These are phyloP conservation scores for Xylariomycetidae sp. DNA, from an alignment of 2,329 filamentous ascomycete species.

Conservation along the genomic window DNA sequence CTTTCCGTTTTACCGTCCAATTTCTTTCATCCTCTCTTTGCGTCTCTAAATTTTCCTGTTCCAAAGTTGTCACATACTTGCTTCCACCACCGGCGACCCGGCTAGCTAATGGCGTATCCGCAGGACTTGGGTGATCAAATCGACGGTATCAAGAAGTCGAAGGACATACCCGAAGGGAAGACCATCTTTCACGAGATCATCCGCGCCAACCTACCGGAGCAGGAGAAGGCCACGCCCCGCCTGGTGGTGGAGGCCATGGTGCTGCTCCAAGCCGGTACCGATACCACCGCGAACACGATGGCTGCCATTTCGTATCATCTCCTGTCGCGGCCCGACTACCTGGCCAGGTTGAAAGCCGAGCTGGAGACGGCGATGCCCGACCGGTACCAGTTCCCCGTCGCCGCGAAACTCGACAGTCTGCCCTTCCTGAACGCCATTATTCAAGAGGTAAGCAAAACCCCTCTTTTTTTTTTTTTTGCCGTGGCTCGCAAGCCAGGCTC, in stretches of 20 bases:
- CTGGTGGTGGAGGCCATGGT: conserved; percentile 15
- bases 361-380: conserved; percentile 14
- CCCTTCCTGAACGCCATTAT: conserved; percentile 29
- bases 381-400: conserved; percentile 12
- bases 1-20: too few species aligned
- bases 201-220: conserved; percentile 12
- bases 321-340: conserved; percentile 9
- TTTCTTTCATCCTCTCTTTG: too few species aligned
- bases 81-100: too few species aligned
- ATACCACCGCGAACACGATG: conserved; percentile 16
- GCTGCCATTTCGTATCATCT: conserved; percentile 14
- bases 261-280: conserved; percentile 11
- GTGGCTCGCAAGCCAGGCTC: too few species aligned
- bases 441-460: too few species aligned
- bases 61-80: too few species aligned
- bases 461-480: too few species aligned
- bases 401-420: conserved; percentile 23
- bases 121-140: conserved; percentile 11
- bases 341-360: conserved; percentile 14
- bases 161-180: conserved; percentile 15
- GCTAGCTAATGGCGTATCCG: too few species aligned
- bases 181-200: conserved; percentile 24
- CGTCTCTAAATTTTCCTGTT: too few species aligned
- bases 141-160: conserved; percentile 13
- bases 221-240: conserved; percentile 14